These are phyloP conservation scores for Monilinia fructicola DNA, from an alignment of 2,329 filamentous ascomycete species.

Conservation along the genomic window DNA sequence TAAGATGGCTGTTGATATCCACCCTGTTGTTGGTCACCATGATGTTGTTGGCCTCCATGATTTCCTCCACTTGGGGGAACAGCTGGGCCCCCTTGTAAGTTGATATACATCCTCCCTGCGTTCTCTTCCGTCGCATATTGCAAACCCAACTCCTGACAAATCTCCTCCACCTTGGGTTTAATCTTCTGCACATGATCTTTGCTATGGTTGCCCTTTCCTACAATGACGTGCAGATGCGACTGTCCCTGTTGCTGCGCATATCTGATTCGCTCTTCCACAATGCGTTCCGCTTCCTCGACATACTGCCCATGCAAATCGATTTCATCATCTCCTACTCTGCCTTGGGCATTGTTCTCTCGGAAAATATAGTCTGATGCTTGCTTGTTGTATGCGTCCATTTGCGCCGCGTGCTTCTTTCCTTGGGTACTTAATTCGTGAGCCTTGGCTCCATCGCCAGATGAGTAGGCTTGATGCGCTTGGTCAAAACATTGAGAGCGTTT, in stretches of 20 bases:
- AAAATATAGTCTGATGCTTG: slow-evolving; percentile 95
- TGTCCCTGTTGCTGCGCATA: slow-evolving; percentile 90
- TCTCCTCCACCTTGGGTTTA: slow-evolving; percentile 89
- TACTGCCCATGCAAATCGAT: slow-evolving; percentile 91
- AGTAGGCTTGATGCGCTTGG: slow-evolving; percentile 74
- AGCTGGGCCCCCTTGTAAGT: slow-evolving; percentile 72
- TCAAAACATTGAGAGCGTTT: slow-evolving; percentile 79
- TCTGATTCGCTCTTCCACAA: slow-evolving; percentile 81
- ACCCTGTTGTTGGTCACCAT: slow-evolving; percentile 40
- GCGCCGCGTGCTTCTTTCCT: slow-evolving; percentile 77
- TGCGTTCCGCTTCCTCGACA: slow-evolving; percentile 91
- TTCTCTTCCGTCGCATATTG: slow-evolving; percentile 88
- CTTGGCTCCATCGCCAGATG: slow-evolving; percentile 71
- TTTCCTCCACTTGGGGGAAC: not conserved
- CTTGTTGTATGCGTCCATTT: slow-evolving; percentile 85
- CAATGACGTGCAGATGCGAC: slow-evolving; percentile 95
- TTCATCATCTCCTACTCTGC: slow-evolving; percentile 72
- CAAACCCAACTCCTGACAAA: slow-evolving; percentile 80
- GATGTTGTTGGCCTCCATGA: slow-evolving; percentile 46
- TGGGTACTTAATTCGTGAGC: slow-evolving; percentile 83
- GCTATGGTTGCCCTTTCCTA: slow-evolving; percentile 89
- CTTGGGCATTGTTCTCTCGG: slow-evolving; percentile 83
- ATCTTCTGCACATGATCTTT: slow-evolving; percentile 85
- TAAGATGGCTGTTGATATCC: slow-evolving; percentile 48
- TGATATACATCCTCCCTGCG: slow-evolving; percentile 80